Conservation (phyloP, 192 early-diverging fungal species). For the Coemansia sp. region DNA sequence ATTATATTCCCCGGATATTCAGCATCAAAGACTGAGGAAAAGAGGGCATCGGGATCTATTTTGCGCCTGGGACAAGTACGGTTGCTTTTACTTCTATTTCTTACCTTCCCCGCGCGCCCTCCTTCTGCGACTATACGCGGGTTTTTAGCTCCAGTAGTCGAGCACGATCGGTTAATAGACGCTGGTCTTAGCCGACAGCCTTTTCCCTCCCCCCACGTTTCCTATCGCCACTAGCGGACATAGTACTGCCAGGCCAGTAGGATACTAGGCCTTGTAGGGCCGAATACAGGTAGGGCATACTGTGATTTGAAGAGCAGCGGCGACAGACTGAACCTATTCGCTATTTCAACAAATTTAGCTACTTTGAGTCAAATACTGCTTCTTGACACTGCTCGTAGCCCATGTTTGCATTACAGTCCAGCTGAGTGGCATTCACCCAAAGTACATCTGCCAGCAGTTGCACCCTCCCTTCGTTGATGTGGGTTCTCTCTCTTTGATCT, state of each 20-base stretch:
- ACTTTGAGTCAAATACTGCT: conserved; percentile 26
- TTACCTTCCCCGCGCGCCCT: not conserved
- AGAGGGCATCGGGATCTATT: not conserved
- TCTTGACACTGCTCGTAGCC: not conserved
- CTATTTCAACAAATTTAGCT: conserved; percentile 29
- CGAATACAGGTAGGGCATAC: not conserved
- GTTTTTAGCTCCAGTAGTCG: conserved; percentile 24
- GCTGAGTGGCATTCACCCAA: not conserved
- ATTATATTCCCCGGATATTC: not conserved
- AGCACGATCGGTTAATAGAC: conserved; percentile 6
- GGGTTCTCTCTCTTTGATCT: not conserved
- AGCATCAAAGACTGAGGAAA: not conserved
- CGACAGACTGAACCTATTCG: not conserved
- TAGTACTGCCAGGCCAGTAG: not conserved
- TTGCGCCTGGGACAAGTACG: not conserved
- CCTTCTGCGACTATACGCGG: not conserved
- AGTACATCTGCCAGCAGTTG: not conserved
- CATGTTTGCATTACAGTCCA: not conserved
- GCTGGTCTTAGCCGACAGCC: not conserved
- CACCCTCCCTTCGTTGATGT: not conserved
- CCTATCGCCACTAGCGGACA: not conserved
- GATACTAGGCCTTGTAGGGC: not conserved
- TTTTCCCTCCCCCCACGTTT: not conserved
- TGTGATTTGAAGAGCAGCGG: not conserved
- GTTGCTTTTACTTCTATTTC: not conserved